These are phyloP conservation scores for Erodium moschatum DNA, from an alignment of 441 rosid species.

Conservation along the genomic window DNA sequence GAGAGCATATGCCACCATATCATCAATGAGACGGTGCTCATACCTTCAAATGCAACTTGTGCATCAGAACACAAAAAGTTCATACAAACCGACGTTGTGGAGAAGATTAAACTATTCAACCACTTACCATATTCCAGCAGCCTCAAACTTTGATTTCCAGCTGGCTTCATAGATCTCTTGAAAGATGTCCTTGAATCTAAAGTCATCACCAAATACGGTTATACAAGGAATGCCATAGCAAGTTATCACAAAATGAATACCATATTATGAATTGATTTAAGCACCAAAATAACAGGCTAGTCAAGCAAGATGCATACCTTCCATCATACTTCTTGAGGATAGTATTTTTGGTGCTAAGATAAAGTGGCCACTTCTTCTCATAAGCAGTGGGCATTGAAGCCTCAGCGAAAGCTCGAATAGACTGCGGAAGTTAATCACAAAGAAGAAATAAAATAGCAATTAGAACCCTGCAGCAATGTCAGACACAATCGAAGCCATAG, in stretches of 20 bases:
- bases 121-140: slow-evolving; percentile 42
- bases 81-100: background rate
- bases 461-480: background rate
- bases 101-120: background rate
- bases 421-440: slow-evolving; percentile 31
- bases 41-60: slow-evolving; percentile 46
- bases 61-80: background rate
- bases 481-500: background rate
- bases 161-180: slow-evolving; percentile 65
- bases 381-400: slow-evolving; percentile 86
- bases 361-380: slow-evolving; percentile 90
- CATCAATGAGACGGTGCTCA: slow-evolving; percentile 90
- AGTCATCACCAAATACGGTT: slow-evolving; percentile 4
- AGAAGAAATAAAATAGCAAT: background rate
- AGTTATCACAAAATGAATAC: background rate
- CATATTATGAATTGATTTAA: background rate
- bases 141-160: slow-evolving; percentile 81
- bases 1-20: slow-evolving; percentile 91
- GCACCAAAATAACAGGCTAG: slow-evolving; percentile 9
- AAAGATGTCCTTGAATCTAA: slow-evolving; percentile 92
- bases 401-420: slow-evolving; percentile 79
- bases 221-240: background rate
- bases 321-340: slow-evolving; percentile 88
- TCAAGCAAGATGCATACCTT: slow-evolving; percentile 43
- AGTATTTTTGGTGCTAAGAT: slow-evolving; percentile 92